A percentile compares a stretch with the other conserved stretches of the same genome.
Evolutionary conservation across 352 stramenopile species (phyloP).

Genomic region (Phytophthora constricta): DNA sequence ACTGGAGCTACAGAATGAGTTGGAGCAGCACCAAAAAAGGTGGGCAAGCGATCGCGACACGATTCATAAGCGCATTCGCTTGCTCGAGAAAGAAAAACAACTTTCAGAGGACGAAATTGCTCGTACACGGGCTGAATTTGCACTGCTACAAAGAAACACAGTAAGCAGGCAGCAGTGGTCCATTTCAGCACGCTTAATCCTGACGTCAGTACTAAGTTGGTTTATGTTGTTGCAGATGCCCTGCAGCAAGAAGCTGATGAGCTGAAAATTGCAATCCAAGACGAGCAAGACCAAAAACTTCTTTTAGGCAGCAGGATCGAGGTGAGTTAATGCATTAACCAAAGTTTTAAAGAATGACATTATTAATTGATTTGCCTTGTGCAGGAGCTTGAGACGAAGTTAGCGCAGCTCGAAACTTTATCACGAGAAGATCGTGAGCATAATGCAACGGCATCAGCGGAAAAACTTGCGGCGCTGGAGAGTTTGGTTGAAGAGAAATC

Average conservation of each 20-base stretch:
- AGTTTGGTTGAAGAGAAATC: constrained; percentile 52
- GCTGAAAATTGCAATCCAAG: constrained; percentile 13
- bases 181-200: not conserved
- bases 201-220: not conserved
- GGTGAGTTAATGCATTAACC: constrained; percentile 1
- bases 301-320: constrained; percentile 24
- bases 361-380: not conserved
- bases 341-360: no score
- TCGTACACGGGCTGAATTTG: constrained; percentile 26
- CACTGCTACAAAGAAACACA: constrained; percentile 34
- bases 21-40: constrained; percentile 71
- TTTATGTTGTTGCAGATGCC: not conserved
- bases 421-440: constrained; percentile 46
- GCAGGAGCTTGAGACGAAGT: constrained; percentile 54
- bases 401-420: constrained; percentile 45
- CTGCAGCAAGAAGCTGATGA: constrained; percentile 18
- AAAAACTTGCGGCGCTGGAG: constrained; percentile 48
- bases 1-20: constrained; percentile 53
- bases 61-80: constrained; percentile 55
- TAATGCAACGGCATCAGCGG: constrained; percentile 24
- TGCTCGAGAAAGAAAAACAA: constrained; percentile 66
- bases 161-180: constrained; percentile 23
- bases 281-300: constrained; percentile 32
- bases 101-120: constrained; percentile 43
- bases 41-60: constrained; percentile 54